A percentile compares a stretch with the other conserved stretches of the same genome.
These are phyloP conservation scores for Penicillium nucicola DNA, from an alignment of 495 filamentous ascomycete species.

Conservation along the genomic window DNA sequence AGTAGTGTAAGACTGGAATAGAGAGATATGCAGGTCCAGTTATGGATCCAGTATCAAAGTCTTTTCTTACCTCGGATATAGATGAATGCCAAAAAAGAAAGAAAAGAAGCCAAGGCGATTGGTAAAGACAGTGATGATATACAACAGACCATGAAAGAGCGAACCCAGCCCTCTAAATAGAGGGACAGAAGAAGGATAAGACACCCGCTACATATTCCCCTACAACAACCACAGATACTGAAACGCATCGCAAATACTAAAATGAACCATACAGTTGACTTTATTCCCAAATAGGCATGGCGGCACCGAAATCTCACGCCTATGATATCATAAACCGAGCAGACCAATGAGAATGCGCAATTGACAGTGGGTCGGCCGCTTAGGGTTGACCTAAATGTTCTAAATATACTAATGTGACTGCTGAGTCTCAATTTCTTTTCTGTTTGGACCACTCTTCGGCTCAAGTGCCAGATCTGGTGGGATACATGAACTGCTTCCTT, in stretches of 20 bases:
- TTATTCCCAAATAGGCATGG: constrained; percentile 18
- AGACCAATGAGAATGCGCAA: constrained; percentile 8
- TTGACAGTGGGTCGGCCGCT: not conserved
- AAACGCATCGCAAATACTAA: constrained; percentile 14
- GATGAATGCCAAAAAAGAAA: too few relatives aligned
- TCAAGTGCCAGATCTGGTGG: not conserved
- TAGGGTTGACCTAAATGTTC: not conserved
- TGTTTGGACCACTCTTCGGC: not conserved
- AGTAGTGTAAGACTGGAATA: not conserved
- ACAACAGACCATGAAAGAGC: not conserved
- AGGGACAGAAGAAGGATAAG: not conserved
- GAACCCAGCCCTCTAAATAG: not conserved
- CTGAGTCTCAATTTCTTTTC: not conserved
- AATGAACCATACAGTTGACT: constrained; percentile 6
- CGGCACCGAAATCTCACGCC: not conserved
- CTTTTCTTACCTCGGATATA: not conserved
- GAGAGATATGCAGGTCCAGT: not conserved
- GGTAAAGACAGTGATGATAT: not conserved
- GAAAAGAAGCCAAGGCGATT: not conserved
- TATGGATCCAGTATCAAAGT: not conserved
- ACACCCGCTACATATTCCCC: not conserved
- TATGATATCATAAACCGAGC: constrained; percentile 29
- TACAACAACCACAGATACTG: not conserved
- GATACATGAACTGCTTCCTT: too few relatives aligned
- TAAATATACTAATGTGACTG: constrained; percentile 1